Evolutionary conservation across 2,329 filamentous ascomycete species (phyloP), one percentile per base, ranked within the genome.

Genomic region (Colletotrichum endophyticum): DNA sequence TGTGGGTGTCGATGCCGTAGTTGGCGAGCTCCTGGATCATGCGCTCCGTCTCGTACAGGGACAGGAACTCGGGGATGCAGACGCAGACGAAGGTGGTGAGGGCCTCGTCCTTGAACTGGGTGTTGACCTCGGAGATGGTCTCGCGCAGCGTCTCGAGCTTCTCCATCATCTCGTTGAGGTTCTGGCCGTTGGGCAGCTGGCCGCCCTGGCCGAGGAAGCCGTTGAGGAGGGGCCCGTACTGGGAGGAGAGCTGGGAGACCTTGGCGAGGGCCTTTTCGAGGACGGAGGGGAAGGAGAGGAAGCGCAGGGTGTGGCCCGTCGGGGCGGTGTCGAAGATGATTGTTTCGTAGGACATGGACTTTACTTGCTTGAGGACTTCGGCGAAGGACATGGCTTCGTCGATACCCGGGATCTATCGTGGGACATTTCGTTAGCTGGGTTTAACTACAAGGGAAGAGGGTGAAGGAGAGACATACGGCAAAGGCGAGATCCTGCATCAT

Each of bases 361-460:
- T 99, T 88, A 99, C 97, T 87, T 99, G 97, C 87, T 99, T 99
- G 82, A 99, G 91, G 79, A 99, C 97, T 88, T 99, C 97, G 84
- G 97, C 97, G 84, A 99, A 99, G 73, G 96, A 98, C 97, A 99
- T 99, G 85, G 97, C 97, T 87, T 99, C 97, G 84, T 99, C 97
- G 78, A 99, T 98, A 87, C 97, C 97, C 22, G 97, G 97, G 78
- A 99, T 99, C 95, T 98, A 81, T 67, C 4, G 27, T n/a, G 28
- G 25, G 22, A 39, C 56, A 44, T 34, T 8, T n/a, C 2, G 44
- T 67, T 66, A 70, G 34, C 34, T 11, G 22, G 22, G 22, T 19
- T 44, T 22, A 8, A n/a, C 19, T 49, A 49, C 2, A 5, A 53
- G 12, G 6, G 6, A 30, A 11, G 77, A 56, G 44, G 70, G 27